A percentile compares a stretch with the other conserved stretches of the same genome.
Conservation (phyloP, 495 filamentous ascomycete species). For the Penicillium diatomitis region DNA sequence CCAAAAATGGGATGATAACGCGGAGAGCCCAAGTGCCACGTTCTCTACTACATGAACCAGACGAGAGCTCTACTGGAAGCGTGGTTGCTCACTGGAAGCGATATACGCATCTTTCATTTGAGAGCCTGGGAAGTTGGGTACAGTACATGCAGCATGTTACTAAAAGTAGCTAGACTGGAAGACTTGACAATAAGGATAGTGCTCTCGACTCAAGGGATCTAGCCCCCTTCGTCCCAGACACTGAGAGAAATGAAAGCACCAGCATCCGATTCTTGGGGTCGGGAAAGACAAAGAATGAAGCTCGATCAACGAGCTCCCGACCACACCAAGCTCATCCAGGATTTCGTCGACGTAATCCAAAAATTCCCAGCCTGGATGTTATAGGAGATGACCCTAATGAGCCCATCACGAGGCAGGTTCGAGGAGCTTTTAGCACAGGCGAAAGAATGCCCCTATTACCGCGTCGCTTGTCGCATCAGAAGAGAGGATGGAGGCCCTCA, state of each 20-base stretch:
- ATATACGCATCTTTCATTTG: no score
- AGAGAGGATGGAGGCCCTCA: background rate
- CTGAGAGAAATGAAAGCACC: conserved; percentile 5
- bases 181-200: conserved; percentile 17
- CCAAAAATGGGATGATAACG: no score
- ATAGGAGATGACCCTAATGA: conserved; percentile 44
- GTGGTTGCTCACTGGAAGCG: no score
- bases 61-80: no score
- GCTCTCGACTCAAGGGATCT: conserved; percentile 11
- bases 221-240: conserved; percentile 14
- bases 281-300: conserved; percentile 16
- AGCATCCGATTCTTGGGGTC: conserved; percentile 20
- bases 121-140: background rate
- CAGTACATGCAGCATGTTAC: conserved; percentile 20
- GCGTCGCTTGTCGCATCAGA: conserved; percentile 4
- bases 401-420: conserved; percentile 5
- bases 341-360: conserved; percentile 5
- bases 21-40: no score
- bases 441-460: background rate
- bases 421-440: background rate
- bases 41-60: no score
- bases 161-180: conserved; percentile 8
- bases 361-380: conserved; percentile 32
- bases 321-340: conserved; percentile 25
- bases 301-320: conserved; percentile 21